Evolutionary conservation across 2,329 filamentous ascomycete species (phyloP).

Genomic region (Cladosporium velox): DNA sequence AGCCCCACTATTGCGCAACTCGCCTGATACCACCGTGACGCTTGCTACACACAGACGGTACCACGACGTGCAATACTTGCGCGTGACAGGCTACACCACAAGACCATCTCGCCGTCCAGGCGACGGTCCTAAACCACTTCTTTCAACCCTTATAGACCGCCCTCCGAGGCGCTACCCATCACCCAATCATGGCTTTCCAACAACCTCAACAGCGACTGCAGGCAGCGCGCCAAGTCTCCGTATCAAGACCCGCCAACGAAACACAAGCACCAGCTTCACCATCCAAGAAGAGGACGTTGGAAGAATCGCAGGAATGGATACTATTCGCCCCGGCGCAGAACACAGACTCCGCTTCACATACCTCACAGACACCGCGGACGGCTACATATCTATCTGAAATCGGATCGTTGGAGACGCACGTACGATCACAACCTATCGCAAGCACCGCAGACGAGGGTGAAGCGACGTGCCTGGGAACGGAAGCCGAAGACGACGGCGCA

Average conservation of each 20-base stretch:
- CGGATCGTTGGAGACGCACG: slow-evolving; percentile 72
- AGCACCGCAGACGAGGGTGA: slow-evolving; percentile 44
- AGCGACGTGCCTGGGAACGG: slow-evolving; percentile 28
- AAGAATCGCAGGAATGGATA: slow-evolving; percentile 91
- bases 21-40: slow-evolving; percentile 4
- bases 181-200: slow-evolving; percentile 35
- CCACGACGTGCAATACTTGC: neutral
- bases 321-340: slow-evolving; percentile 69
- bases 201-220: slow-evolving; percentile 38
- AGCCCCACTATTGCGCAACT: neutral
- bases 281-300: slow-evolving; percentile 51
- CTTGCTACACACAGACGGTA: neutral
- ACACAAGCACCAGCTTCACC: slow-evolving; percentile 34
- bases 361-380: slow-evolving; percentile 66
- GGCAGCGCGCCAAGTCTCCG: slow-evolving; percentile 29
- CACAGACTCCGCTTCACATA: slow-evolving; percentile 64
- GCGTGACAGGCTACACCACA: slow-evolving; percentile 16
- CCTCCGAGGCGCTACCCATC: slow-evolving; percentile 12
- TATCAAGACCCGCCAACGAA: slow-evolving; percentile 21
- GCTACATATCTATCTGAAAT: slow-evolving; percentile 77
- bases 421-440: slow-evolving; percentile 56
- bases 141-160: slow-evolving; percentile 9
- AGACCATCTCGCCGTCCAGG: neutral
- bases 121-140: slow-evolving; percentile 2
- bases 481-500: slow-evolving; percentile 61